Evolutionary conservation across 257 asterid species (phyloP).

Genomic region (Nyctanthes arbortristis): DNA sequence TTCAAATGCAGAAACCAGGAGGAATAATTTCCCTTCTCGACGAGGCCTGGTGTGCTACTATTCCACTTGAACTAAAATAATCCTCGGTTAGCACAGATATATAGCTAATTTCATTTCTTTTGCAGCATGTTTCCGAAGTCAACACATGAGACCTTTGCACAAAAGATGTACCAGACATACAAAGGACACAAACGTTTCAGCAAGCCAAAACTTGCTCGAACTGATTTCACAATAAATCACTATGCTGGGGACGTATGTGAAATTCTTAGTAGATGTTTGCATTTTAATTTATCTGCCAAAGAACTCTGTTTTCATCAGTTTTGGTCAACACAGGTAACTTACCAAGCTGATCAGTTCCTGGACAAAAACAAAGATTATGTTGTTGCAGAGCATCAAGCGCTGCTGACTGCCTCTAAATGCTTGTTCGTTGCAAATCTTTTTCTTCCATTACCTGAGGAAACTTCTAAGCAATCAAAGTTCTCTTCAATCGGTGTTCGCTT

Average conservation of each 20-base stretch:
- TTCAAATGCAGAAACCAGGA: constrained; percentile 84
- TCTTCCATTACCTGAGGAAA: constrained; percentile 73
- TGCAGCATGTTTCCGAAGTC: constrained; percentile 98
- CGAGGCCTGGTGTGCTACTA: constrained; percentile 83
- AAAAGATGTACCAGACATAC: constrained; percentile 95
- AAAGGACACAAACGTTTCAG: constrained; percentile 85
- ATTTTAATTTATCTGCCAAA: constrained; percentile 23
- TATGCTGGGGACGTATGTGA: constrained; percentile 93
- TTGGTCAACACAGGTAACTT: constrained; percentile 68
- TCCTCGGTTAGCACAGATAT: neutral
- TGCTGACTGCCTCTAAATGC: constrained; percentile 72
- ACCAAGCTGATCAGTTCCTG: constrained; percentile 89
- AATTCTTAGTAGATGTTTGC: neutral
- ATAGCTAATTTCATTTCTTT: constrained; percentile 32
- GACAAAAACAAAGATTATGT: constrained; percentile 97
- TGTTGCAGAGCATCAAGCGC: constrained; percentile 92
- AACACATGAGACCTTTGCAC: constrained; percentile 94
- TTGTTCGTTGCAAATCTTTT: constrained; percentile 73
- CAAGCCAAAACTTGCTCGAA: constrained; percentile 90
- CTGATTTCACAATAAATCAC: constrained; percentile 86
- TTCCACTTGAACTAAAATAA: constrained; percentile 12
- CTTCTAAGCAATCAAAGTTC: constrained; percentile 87
- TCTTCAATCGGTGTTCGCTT: constrained; percentile 95
- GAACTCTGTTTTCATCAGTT: constrained; percentile 21
- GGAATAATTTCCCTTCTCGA: constrained; percentile 96